Percentiles rank a stretch among this genome's conserved stretches.
phyloP scores from a whole-genome alignment of 805 yeast genomes.

The Hanseniaspora vineae region DNA sequence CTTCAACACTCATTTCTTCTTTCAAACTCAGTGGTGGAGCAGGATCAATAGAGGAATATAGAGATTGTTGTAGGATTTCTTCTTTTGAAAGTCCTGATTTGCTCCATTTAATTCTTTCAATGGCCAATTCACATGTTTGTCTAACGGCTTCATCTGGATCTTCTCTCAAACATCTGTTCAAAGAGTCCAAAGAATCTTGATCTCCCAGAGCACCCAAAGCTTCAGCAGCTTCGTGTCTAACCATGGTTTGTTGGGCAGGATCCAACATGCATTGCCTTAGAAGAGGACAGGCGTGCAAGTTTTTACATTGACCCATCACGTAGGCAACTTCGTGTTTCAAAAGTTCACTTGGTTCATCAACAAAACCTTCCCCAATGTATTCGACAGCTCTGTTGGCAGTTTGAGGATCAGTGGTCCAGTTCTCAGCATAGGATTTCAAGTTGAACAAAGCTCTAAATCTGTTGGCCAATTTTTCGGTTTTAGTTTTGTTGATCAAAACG shows the following conservation, averaged over 20 bases:
- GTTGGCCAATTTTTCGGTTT: slow-evolving; percentile 63
- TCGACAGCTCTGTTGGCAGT: slow-evolving; percentile 58
- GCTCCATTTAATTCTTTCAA: slow-evolving; percentile 91
- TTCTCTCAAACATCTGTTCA: slow-evolving; percentile 46
- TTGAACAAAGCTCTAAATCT: slow-evolving; percentile 92
- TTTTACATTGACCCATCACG: slow-evolving; percentile 90
- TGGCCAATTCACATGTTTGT: slow-evolving; percentile 96
- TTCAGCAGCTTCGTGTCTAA: slow-evolving; percentile 98
- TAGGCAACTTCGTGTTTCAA: slow-evolving; percentile 97
- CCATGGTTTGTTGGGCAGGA: slow-evolving; percentile 78
- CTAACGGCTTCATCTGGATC: slow-evolving; percentile 83
- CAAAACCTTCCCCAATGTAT: slow-evolving; percentile 75
- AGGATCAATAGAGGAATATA: slow-evolving; percentile 86
- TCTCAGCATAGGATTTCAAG: slow-evolving; percentile 75
- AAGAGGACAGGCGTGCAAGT: slow-evolving; percentile 61
- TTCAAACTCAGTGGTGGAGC: slow-evolving; percentile 90
- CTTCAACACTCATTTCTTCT: slow-evolving; percentile 45
- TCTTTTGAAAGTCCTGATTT: slow-evolving; percentile 48
- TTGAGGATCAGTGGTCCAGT: slow-evolving; percentile 36
- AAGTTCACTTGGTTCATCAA: slow-evolving; percentile 63
- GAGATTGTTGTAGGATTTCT: slow-evolving; percentile 62
- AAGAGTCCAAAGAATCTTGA: slow-evolving; percentile 49
- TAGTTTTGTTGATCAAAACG: slow-evolving; percentile 48
- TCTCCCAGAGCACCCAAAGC: slow-evolving; percentile 96
- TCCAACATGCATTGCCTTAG: slow-evolving; percentile 60